phyloP scores from a whole-genome alignment of 768 basidiomycete species.

The Gloeostereum incarnatum region DNA sequence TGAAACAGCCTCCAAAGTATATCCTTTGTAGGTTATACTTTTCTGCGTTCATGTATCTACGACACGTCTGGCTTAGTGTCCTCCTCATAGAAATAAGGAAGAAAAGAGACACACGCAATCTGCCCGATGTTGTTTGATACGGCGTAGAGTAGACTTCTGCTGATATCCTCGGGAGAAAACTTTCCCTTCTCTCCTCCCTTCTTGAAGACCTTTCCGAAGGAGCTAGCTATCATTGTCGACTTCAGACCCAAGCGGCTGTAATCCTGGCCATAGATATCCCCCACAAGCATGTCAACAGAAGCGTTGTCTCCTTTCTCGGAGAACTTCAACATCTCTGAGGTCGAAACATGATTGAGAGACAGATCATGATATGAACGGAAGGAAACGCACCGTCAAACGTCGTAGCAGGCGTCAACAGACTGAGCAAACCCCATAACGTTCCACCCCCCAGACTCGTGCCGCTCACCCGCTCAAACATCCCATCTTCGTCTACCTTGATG shows the following conservation, averaged over 20 bases:
- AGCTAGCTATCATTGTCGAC: constrained; percentile 95
- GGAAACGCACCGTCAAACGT: constrained; percentile 83
- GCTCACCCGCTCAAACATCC: constrained; percentile 90
- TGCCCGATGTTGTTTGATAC: constrained; percentile 99
- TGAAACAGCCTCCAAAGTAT: constrained; percentile 99
- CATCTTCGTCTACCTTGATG: constrained; percentile 95
- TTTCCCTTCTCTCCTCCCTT: constrained; percentile 70
- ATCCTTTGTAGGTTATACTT: constrained; percentile 95
- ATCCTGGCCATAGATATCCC: constrained; percentile 98
- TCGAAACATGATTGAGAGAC: neutral
- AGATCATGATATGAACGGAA: neutral
- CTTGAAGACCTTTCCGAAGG: constrained; percentile 97
- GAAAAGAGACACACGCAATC: constrained; percentile 74
- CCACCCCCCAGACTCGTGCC: constrained; percentile 97
- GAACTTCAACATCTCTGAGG: constrained; percentile 87
- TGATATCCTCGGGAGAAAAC: constrained; percentile 90
- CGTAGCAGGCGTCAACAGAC: constrained; percentile 88
- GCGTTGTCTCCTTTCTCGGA: constrained; percentile 94
- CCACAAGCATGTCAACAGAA: constrained; percentile 95
- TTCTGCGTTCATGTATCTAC: constrained; percentile 98
- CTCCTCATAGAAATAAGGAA: neutral
- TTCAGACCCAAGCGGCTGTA: constrained; percentile 93
- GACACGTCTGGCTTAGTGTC: constrained; percentile 2
- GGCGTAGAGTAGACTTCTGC: constrained; percentile 88
- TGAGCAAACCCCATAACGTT: constrained; percentile 93